Base-by-base conservation (phyloP, 2,329 filamentous ascomycete genomes). In the Onygena corvina region DNA sequence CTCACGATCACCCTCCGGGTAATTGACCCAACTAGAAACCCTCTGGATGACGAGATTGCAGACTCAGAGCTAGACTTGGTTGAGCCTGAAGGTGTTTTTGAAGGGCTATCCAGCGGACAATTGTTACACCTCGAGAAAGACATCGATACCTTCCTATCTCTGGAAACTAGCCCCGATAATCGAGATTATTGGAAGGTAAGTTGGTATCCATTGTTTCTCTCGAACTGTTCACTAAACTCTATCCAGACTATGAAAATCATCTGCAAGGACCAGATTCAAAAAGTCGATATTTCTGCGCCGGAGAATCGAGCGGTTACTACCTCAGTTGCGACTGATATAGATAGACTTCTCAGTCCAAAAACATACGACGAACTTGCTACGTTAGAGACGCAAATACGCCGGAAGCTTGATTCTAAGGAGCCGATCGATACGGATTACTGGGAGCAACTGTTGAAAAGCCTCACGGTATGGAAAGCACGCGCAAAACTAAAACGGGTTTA, bases 371-470 rank as follows among this genome's bases (percentile, higher is more conserved):
- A 96, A 64, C 73, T 98, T n/a, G 83, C 89, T 61, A 77, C 77
- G 14, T 73, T 98, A 45, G 90, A 98, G 67, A 78, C 74, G 55
- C 89, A 96, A 69, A 92, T 98, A 64, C 81, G 80, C 62, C 73
- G 75, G 12, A 98, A 98, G 70, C 71, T 98, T 44, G 76, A 81
- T 47, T 93, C 87, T 5, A 83, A 94, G 61, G 89, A 95, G 61
- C 82, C 86, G 7, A 90, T 98, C 56, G 92, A 98, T 65, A 87
- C 85, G 2, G 92, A 98, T 67, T 98, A 96, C 65, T 98, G 92
- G 92, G 87, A 94, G 62, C 86, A 94, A 62, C 73, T 98, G 12
- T 73, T 98, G 53, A 81, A 82, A 56, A 93, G 83, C 61, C 71
- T 98, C 54, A 74, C 84, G 4, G 80, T 94, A 1, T 95, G 86